Conservation (phyloP, 176 grass and related monocot genomes). For the Oryza rufipogon region DNA sequence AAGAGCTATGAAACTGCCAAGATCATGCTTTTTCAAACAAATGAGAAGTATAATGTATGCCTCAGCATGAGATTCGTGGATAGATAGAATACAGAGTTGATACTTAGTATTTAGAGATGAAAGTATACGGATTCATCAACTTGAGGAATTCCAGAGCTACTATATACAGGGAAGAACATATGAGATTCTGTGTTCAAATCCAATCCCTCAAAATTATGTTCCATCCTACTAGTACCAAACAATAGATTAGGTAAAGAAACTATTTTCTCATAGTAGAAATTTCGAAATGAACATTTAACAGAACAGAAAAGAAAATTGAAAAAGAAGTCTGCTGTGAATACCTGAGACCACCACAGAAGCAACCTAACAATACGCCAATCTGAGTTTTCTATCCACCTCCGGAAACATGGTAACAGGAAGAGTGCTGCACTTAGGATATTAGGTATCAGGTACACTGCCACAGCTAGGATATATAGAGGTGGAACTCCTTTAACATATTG, state of each 20-base stretch:
- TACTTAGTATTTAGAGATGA: conserved; percentile 1
- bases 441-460: conserved; percentile 79
- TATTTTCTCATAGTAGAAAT: not conserved
- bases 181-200: conserved; percentile 23
- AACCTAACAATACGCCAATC: conserved; percentile 83
- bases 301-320: conserved; percentile 18
- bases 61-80: not conserved
- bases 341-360: conserved; percentile 98
- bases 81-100: not conserved
- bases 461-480: conserved; percentile 79
- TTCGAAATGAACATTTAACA: conserved; percentile 9
- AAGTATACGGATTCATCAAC: not conserved
- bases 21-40: not conserved
- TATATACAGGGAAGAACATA: not conserved
- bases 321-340: conserved; percentile 39
- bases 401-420: conserved; percentile 86
- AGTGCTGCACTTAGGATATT: conserved; percentile 69
- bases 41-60: conserved; percentile 24
- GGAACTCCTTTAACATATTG: conserved; percentile 75
- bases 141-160: not conserved
- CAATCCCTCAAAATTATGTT: not conserved
- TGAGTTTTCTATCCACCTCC: conserved; percentile 91
- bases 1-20: conserved; percentile 20
- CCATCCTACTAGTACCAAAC: not conserved
- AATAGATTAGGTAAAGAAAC: conserved; percentile 27